phyloP scores from a whole-genome alignment of 371 early-diverging fungal species.

The Circinella umbellata region DNA sequence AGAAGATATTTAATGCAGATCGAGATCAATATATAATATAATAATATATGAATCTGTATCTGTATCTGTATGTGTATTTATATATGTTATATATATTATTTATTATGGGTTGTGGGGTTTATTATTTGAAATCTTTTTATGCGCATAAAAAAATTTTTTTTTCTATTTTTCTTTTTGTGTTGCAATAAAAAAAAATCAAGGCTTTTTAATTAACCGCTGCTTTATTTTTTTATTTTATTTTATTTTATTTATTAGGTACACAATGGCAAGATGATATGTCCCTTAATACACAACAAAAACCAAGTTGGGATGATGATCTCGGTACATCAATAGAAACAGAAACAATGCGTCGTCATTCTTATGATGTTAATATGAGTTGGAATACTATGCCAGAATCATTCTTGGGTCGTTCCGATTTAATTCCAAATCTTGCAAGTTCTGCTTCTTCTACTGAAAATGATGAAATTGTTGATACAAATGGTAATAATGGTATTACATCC shows the following conservation, averaged over 20 bases:
- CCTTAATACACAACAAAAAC: slow-evolving; percentile 27
- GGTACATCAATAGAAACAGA: slow-evolving; percentile 23
- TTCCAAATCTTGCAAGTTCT: slow-evolving; percentile 21
- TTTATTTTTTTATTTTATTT: not conserved
- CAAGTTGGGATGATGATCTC: slow-evolving; percentile 6
- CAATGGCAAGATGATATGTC: slow-evolving; percentile 54
- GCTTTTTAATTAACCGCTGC: no score
- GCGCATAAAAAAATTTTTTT: slow-evolving; percentile 33
- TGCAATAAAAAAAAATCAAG: not conserved
- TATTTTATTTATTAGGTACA: not conserved
- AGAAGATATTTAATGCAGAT: not conserved
- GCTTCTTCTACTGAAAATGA: slow-evolving; percentile 14
- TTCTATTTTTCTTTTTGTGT: not conserved
- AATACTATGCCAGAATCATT: slow-evolving; percentile 44
- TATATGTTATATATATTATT: no score
- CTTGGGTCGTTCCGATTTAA: slow-evolving; percentile 32
- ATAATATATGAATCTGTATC: not conserved
- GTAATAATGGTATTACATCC: not conserved
- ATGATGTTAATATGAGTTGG: slow-evolving; percentile 51
- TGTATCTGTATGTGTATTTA: not conserved
- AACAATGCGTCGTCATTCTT: slow-evolving; percentile 43
- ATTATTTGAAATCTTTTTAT: slow-evolving; percentile 20
- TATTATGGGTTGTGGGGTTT: not conserved
- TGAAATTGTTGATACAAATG: not conserved
- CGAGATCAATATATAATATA: no score